Percentiles rank a stretch among this genome's conserved stretches.
Evolutionary conservation across 164 flowering plant species (phyloP).

Genomic region (Vitis amurensis): DNA sequence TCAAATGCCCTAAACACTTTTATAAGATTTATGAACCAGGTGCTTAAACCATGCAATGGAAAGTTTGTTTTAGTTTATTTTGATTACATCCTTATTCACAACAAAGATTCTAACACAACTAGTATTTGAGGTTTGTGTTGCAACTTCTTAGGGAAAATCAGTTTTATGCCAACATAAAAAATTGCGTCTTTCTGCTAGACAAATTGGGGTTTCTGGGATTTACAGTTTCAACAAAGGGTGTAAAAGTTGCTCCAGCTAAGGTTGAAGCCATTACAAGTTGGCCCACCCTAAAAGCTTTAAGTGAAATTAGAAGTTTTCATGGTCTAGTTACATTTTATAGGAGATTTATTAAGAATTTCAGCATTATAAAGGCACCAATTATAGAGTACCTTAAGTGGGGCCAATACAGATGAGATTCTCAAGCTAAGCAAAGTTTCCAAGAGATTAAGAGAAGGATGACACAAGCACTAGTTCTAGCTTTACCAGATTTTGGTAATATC

Average conservation of each 20-base stretch:
- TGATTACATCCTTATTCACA: conserved; percentile 7
- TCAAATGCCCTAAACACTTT: conserved; percentile 8
- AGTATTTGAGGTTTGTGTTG: neutral
- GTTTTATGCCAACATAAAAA: conserved; percentile 1
- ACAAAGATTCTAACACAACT: neutral
- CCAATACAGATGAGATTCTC: too few species aligned
- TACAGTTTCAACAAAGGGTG: neutral
- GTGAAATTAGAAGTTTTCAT: conserved; percentile 8
- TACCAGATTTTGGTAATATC: too few species aligned
- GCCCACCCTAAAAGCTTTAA: neutral
- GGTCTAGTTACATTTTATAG: neutral
- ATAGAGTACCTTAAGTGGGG: neutral
- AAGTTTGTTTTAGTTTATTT: conserved; percentile 4
- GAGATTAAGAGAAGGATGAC: too few species aligned
- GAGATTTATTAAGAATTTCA: neutral
- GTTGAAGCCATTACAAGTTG: neutral
- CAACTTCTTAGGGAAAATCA: neutral
- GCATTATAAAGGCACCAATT: neutral
- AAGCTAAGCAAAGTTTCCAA: too few species aligned
- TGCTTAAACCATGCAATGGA: neutral
- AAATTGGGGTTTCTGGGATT: neutral
- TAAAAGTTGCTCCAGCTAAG: neutral
- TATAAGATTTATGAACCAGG: conserved; percentile 1
- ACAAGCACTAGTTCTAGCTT: too few species aligned
- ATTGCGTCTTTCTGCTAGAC: neutral